Base-by-base conservation (phyloP, 2,329 filamentous ascomycete genomes). In the Hymenoscyphus fraxineus region DNA sequence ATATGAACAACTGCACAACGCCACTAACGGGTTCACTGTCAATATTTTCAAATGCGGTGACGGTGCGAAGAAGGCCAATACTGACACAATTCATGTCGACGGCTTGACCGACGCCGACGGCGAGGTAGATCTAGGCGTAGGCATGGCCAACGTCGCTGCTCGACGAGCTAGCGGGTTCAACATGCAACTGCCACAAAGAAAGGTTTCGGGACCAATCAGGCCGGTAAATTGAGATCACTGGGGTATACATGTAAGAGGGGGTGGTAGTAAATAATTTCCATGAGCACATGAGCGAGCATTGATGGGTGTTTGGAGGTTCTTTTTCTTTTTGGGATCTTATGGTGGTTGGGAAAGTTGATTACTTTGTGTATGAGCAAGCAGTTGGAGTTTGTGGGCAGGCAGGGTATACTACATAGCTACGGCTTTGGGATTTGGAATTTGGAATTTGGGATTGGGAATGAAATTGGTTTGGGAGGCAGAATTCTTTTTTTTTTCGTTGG, bases 1-100 rank as follows among this genome's bases (percentile, higher is more conserved):
- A 13, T 83, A 85, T 64, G 86, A 90, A 70, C 87, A 90, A 75
- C 76, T 90, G 5, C 83, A 87, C 67, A 85, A 85, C 70, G 87
- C 87, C 5, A 88, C 87, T 0, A 89, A 88, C 67, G 85, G 85
- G 51, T 86, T 86, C 9, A 82, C 84, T 22, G 82, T 84, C 65
- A 89, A 88, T 67, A 89, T 89, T 31, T 89, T 88, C 74, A 84
- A 70, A 47, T 73, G 88, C 1, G 78, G 85, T 12, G 82, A 78
- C 65, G 85, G 85, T 2, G 80, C 81, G 15, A 85, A 87, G 73
- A 83, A 77, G 68, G 78, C 82, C 0, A 80, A 83, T 0, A 79
- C 78, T 4, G 82, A 85, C 68, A 78, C 78, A 0, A 80, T 78
- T 12, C 68, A 78, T 10, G 66, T 79, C 7, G 71, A 64, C 58